Evolutionary conservation across 2,329 filamentous ascomycete species (phyloP).

Genomic region (Talaromyces piceae): DNA sequence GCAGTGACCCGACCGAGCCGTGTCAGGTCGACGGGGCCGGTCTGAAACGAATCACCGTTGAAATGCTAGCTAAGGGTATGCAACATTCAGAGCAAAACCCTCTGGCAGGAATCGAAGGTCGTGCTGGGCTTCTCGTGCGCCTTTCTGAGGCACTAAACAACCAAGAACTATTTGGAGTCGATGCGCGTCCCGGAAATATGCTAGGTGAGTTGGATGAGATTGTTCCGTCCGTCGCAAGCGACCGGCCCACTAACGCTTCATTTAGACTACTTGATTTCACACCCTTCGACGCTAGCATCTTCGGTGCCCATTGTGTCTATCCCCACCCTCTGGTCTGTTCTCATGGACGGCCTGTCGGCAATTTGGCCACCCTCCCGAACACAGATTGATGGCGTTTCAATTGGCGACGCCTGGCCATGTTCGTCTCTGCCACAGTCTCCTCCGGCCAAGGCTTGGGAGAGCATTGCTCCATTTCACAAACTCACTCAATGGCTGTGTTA

Average conservation of each 20-base stretch:
- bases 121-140: constrained; percentile 68
- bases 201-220: constrained; percentile 67
- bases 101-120: constrained; percentile 76
- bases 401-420: constrained; percentile 94
- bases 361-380: constrained; percentile 90
- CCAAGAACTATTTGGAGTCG: constrained; percentile 72
- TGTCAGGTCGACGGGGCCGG: constrained; percentile 84
- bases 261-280: constrained; percentile 81
- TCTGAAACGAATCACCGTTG: constrained; percentile 64
- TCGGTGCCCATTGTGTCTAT: constrained; percentile 81
- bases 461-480: constrained; percentile 86
- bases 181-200: constrained; percentile 87
- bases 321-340: constrained; percentile 80
- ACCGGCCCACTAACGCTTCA: constrained; percentile 7
- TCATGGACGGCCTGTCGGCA: constrained; percentile 76
- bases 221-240: neutral
- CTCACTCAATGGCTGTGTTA: constrained; percentile 84
- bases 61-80: constrained; percentile 69
- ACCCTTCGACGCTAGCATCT: constrained; percentile 80
- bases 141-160: constrained; percentile 72
- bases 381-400: constrained; percentile 72
- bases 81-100: constrained; percentile 76
- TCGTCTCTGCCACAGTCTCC: constrained; percentile 65
- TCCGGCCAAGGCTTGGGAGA: constrained; percentile 64
- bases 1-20: constrained; percentile 70